Evolutionary conservation across 306 rosid genomes (phyloP), one percentile per base, ranked within the genome.

Genomic region (Carpinus fangiana): DNA sequence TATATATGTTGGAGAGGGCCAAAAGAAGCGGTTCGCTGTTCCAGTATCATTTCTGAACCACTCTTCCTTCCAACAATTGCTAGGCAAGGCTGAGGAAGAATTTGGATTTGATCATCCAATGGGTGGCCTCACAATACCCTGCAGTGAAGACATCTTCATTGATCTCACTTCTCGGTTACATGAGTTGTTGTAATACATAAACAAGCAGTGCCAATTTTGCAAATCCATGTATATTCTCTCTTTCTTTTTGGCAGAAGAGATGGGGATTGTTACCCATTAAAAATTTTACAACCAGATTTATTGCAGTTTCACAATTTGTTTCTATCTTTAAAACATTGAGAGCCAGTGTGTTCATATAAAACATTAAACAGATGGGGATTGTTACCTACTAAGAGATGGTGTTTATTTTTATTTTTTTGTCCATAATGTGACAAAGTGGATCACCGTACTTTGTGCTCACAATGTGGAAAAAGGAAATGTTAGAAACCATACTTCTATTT

Each of bases 121-220:
- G 86, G 88, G 88, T 1, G 88, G 88, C 31, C 79, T 87, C 62
- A 86, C 90, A 59, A 84, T 86, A 46, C 88, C 89, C 21, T 87
- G 88, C 85, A 73, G 76, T 21, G 86, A 90, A 62, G 77, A 83
- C 16, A 5, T 81, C 20, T 87, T 87, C 83, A 48, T 72, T 18
- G 54, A 79, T 14, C 55, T 85, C 70, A 69, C 74, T 65, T 87
- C 90, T 20, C 8, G 50, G 52, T 47, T 86, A 72, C 36, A 69
- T 13, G 71, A 31, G 70, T 47, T 72, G 38, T 45, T 62, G 78
- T 45, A 45, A 55, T 34, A 8, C 2, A 18, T 21, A 21, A 20
- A 21, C 31, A n/a, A 9, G 62, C 20, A 56, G 1, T 20, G 62
- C 62, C 62, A 56, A n/a, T 31, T 56, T 56, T 56, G 62, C 1